Conservation (phyloP, 1,139 yeast genomes). For the Eremothecium cymbalariae region DNA sequence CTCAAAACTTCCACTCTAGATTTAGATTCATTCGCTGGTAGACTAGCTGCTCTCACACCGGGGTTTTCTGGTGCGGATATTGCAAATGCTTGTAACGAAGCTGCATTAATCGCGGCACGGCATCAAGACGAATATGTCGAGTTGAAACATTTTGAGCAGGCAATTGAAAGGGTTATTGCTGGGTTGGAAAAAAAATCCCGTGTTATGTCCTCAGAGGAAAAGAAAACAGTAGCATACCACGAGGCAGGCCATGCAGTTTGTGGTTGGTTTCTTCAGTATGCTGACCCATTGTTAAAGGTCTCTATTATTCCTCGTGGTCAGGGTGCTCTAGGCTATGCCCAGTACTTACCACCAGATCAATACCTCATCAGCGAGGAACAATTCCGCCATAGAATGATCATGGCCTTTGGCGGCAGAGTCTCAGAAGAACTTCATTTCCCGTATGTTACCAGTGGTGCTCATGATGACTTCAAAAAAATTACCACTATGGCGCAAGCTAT, state of each 20-base stretch:
- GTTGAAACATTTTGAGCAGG: slow-evolving; percentile 80
- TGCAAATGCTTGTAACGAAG: slow-evolving; percentile 94
- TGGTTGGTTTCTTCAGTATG: slow-evolving; percentile 87
- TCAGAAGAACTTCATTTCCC: slow-evolving; percentile 87
- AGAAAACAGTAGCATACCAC: slow-evolving; percentile 86
- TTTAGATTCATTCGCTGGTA: slow-evolving; percentile 58
- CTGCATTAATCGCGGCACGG: slow-evolving; percentile 94
- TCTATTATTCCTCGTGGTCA: slow-evolving; percentile 95
- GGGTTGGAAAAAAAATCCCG: slow-evolving; percentile 89
- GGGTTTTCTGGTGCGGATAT: slow-evolving; percentile 98
- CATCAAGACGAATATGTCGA: slow-evolving; percentile 59
- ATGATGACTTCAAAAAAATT: slow-evolving; percentile 94
- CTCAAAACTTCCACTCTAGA: slow-evolving; percentile 24
- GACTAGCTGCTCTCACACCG: slow-evolving; percentile 91
- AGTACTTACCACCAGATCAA: slow-evolving; percentile 90
- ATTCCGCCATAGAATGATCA: slow-evolving; percentile 81
- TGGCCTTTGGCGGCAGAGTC: slow-evolving; percentile 96
- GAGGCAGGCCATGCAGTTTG: slow-evolving; percentile 99
- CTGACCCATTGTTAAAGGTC: slow-evolving; percentile 90
- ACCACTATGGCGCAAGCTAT: slow-evolving; percentile 87
- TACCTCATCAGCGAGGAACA: slow-evolving; percentile 73
- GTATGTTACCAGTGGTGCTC: slow-evolving; percentile 90
- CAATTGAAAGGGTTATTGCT: slow-evolving; percentile 94
- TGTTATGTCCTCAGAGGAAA: slow-evolving; percentile 74
- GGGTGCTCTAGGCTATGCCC: slow-evolving; percentile 97